phyloP scores from a whole-genome alignment of 441 rosid species.

The Bocquillonia castaneifolia region DNA sequence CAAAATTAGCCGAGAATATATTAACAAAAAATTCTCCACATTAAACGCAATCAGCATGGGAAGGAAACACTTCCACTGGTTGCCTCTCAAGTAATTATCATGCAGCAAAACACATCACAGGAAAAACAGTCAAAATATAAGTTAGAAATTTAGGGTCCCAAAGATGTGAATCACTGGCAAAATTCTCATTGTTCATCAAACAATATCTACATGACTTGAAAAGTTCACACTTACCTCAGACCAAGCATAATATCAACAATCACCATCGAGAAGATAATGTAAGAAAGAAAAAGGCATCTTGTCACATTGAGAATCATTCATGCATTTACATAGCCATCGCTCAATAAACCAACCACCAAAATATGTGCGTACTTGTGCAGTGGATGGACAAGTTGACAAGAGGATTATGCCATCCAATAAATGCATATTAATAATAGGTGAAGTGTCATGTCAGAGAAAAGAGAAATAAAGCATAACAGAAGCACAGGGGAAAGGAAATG shows the following conservation, averaged over 20 bases:
- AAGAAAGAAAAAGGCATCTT: not conserved
- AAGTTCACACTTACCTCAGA: not conserved
- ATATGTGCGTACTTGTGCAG: not conserved
- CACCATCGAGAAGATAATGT: not conserved
- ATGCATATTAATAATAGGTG: conserved; percentile 29
- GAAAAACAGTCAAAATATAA: not conserved
- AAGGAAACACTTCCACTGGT: not conserved
- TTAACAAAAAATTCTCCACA: not conserved
- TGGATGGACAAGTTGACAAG: conserved; percentile 19
- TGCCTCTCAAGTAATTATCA: not conserved
- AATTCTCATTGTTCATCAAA: not conserved
- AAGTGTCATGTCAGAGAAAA: conserved; percentile 23
- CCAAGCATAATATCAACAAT: not conserved
- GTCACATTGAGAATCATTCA: not conserved
- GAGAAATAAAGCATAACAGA: conserved; percentile 7
- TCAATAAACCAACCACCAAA: conserved; percentile 18
- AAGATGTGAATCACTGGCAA: not conserved
- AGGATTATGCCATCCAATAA: conserved; percentile 26
- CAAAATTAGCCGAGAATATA: not conserved
- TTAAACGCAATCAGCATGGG: not conserved
- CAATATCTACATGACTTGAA: not conserved
- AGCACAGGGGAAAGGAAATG: conserved; percentile 11
- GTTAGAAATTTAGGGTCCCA: not conserved
- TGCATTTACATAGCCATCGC: conserved; percentile 6
- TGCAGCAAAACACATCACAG: not conserved